Evolutionary conservation across 2,329 filamentous ascomycete genomes (phyloP), one percentile per base, ranked within the genome.

Genomic region (Ciborinia camelliae): DNA sequence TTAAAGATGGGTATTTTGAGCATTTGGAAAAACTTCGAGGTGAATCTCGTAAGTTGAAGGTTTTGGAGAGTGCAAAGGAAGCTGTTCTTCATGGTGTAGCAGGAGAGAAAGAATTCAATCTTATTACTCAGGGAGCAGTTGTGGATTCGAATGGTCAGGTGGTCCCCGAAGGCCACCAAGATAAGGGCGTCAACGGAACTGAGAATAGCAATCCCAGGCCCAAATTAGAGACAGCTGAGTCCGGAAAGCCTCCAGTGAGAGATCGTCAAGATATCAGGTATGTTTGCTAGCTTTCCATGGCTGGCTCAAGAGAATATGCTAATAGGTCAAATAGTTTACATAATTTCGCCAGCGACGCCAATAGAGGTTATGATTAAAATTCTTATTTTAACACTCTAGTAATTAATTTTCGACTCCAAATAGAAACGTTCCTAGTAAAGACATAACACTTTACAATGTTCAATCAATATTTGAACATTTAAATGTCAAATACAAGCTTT

Each of bases 1-100:
- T 97, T 1, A 85, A 89, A 1, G 83, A 87, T 8, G 87, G 84
- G 45, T 97, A 97, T 78, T 95, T 97, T 71, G 86, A 91, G 69
- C 90, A 92, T 72, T 81, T 96, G 6, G 88, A 91, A 77, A 80
- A 83, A 65, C 78, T 92, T 23, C 83, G 91, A 62, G 90, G 89
- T 54, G 87, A 91, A 76, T 88, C 85, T 68, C 81, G 83, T 68
- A 90, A 90, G 77, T 75, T 85, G 68, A 90, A 90, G 76, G 82
- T 86, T 23, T 77, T 89, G 68, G 84, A 89, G 71, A 83, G 80
- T 53, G 88, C 87, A 4, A 82, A 86, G 70, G 81, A 87, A 68
- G 86, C 86, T 5, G 84, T 90, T 20, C 76, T 85, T n/a, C 80
- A 86, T 57, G 87, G 87, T 14, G 79, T 82, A 41, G 87, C 87